Base-by-base conservation (phyloP, 495 filamentous ascomycete species). In the Penicillium daleae region DNA sequence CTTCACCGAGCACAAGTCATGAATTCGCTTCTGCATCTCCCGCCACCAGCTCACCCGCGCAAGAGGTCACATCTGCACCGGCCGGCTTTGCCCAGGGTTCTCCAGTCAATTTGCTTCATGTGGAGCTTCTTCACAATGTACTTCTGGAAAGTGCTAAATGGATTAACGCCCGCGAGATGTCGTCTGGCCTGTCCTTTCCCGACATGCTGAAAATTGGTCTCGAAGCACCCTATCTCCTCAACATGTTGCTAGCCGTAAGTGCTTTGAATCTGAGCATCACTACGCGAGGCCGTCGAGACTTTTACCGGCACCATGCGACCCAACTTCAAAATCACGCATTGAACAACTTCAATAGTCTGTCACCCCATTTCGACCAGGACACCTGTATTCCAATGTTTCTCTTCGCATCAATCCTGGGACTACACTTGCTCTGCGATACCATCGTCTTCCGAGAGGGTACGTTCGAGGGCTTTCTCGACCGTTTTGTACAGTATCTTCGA, bases 351-450 rank as follows among this genome's bases (percentile, higher is more conserved):
- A 58, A 63, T 37, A 22, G 17, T 12, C 35, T 32, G 12, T 32
- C 49, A 13, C 57, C 57, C 21, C 21, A 56, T 8, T 19, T 56
- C 46, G 35, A 58, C 24, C 21, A 33, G 39, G 69, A 78, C 4
- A 80, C 71, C n/a, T 78, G 81, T 46, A 62, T 81, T 7, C 70
- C 79, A 0, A 56, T 74, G 3, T 80, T 85, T 49, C 50, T 86
- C n/a, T 87, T 85, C 59, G 80, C 83, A 1, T 67, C 71, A 1
- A 10, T 78, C 12, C 51, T 85, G 0, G 82, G 80, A 0, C 55
- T 82, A 10, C 80, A 84, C 39, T 67, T 76, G 29, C 77, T 87
- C 33, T 82, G 71, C 68, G 80, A 86, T 48, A 72, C 68, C 3
- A 39, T 69, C 0, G 44, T 68, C 32, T 70, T 67, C 46, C 66